A percentile compares a stretch with the other conserved stretches of the same genome.
phyloP scores from a whole-genome alignment of 1,284 basidiomycete species.

The Ceratobasidium sp. region DNA sequence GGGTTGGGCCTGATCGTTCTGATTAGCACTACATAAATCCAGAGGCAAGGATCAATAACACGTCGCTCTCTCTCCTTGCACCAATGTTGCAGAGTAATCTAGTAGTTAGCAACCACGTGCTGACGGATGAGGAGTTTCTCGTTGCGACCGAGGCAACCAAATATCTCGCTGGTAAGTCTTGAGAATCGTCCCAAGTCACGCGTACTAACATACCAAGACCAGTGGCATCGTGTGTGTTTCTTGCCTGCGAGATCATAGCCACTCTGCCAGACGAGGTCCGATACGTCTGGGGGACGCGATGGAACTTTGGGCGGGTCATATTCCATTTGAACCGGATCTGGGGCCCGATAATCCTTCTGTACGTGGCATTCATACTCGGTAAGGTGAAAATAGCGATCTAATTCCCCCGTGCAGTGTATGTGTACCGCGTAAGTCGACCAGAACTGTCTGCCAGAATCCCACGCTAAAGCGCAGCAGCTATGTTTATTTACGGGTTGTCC shows the following conservation, averaged over 20 bases:
- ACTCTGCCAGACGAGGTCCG: conserved; percentile 1
- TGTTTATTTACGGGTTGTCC: conserved; percentile 17
- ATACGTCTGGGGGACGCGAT: conserved; percentile 16
- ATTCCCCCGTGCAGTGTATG: background rate
- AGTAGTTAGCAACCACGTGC: background rate
- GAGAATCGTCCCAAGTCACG: background rate
- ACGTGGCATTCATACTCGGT: background rate
- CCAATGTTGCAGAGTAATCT: too few relatives aligned
- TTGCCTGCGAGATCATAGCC: conserved; percentile 14
- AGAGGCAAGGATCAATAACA: too few relatives aligned
- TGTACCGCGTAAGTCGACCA: background rate
- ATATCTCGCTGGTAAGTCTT: background rate
- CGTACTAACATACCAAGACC: background rate
- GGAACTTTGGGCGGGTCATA: conserved; percentile 30
- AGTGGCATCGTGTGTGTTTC: background rate
- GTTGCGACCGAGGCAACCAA: background rate
- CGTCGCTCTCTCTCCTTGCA: too few relatives aligned
- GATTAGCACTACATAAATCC: too few relatives aligned
- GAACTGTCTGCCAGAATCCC: background rate
- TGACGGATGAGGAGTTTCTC: background rate
- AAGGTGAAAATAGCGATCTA: background rate
- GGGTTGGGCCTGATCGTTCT: too few relatives aligned
- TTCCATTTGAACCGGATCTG: conserved; percentile 28
- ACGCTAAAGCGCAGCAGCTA: background rate
- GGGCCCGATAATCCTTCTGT: conserved; percentile 21